Evolutionary conservation across 441 rosid species (phyloP).

Genomic region (Bruguiera hainesii): DNA sequence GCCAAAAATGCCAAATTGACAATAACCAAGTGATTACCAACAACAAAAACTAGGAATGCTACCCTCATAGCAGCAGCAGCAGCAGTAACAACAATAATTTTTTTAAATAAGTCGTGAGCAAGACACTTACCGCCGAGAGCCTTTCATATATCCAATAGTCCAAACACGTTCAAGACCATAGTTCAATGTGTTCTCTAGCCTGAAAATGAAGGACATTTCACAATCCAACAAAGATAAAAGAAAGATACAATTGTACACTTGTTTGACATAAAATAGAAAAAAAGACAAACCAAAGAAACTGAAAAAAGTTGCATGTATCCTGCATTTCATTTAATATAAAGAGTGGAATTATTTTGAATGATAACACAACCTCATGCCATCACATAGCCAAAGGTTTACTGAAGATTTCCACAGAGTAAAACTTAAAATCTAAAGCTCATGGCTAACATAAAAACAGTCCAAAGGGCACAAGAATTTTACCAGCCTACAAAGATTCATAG

Average conservation of each 20-base stretch:
- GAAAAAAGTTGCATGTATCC: neutral
- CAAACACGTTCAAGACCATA: constrained; percentile 92
- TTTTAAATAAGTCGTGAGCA: constrained; percentile 1
- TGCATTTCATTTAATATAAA: neutral
- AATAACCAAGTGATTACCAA: too few relatives aligned
- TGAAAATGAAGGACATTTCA: constrained; percentile 26
- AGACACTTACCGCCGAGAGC: constrained; percentile 66
- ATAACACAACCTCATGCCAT: neutral
- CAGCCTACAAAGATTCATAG: neutral
- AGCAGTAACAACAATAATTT: neutral
- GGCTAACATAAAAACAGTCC: neutral
- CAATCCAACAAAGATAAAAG: neutral
- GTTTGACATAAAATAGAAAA: neutral
- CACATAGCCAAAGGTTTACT: neutral
- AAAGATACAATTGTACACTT: neutral
- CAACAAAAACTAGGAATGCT: too few relatives aligned
- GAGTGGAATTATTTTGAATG: neutral
- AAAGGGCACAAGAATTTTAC: neutral
- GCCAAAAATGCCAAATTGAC: too few relatives aligned
- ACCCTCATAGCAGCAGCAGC: neutral
- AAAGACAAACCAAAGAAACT: too few relatives aligned
- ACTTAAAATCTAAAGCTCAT: constrained; percentile 3
- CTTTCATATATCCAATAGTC: constrained; percentile 72
- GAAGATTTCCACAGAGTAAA: neutral
- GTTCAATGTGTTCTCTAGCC: constrained; percentile 88